These are phyloP conservation scores for Agrostemma githago DNA, from an alignment of 148 eudicot species.

Conservation along the genomic window DNA sequence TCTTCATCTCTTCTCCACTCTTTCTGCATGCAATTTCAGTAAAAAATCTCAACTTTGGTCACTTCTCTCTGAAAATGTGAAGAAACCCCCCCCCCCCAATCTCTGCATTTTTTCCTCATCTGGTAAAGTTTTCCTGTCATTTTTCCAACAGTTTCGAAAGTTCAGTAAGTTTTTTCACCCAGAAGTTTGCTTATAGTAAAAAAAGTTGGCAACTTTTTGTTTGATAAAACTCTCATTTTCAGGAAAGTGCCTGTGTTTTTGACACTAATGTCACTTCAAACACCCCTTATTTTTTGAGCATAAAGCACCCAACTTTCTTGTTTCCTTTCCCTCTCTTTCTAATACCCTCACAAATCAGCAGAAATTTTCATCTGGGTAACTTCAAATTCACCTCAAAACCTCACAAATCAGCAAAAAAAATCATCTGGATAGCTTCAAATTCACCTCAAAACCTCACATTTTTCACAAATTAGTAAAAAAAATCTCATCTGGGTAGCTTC, in stretches of 20 bases:
- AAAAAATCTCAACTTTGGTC: neutral
- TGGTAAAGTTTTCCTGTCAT: neutral
- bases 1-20: neutral
- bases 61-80: neutral
- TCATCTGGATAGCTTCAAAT: conserved; percentile 9
- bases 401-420: neutral
- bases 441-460: neutral
- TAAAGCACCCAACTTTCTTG: no score
- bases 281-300: neutral
- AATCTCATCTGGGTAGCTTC: no score
- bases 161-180: neutral
- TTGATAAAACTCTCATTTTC: conserved; percentile 6
- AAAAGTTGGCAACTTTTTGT: neutral
- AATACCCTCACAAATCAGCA: no score
- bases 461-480: neutral
- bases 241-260: neutral
- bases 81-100: conserved; percentile 16
- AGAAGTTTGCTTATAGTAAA: neutral
- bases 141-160: neutral
- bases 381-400: conserved; percentile 3
- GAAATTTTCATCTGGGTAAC: neutral
- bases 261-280: neutral
- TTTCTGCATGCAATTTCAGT: no score
- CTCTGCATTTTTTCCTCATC: neutral
- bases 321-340: no score